Evolutionary conservation across 495 filamentous ascomycete genomes (phyloP).

Genomic region (Xylaria intraflava): DNA sequence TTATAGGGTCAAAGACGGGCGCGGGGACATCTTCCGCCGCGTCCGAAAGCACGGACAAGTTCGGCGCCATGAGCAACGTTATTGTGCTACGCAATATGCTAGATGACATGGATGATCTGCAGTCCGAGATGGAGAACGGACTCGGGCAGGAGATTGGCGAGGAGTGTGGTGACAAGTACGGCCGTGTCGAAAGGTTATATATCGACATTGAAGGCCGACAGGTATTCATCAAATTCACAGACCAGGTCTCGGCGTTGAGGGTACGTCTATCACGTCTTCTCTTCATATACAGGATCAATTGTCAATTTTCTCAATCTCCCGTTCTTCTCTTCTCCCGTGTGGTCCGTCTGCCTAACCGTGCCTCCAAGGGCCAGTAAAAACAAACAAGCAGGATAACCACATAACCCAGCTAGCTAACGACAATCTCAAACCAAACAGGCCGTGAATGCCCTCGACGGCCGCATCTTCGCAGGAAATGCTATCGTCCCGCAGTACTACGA

Average conservation of each 20-base stretch:
- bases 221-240: conserved; percentile 90
- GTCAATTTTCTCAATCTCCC: neutral
- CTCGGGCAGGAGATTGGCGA: conserved; percentile 92
- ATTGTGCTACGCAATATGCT: conserved; percentile 76
- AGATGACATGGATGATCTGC: conserved; percentile 59
- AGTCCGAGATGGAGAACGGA: conserved; percentile 64
- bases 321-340: neutral
- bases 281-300: neutral
- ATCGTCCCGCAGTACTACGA: conserved; percentile 77
- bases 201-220: conserved; percentile 52
- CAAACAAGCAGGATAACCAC: too few species aligned
- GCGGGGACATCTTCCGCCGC: conserved; percentile 13
- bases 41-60: conserved; percentile 38
- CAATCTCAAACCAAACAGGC: conserved; percentile 50
- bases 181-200: conserved; percentile 74
- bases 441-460: conserved; percentile 77
- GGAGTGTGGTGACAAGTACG: conserved; percentile 85
- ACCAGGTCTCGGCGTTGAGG: conserved; percentile 68
- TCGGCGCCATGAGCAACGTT: conserved; percentile 72
- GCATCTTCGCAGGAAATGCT: conserved; percentile 77
- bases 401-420: neutral
- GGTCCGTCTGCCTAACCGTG: neutral
- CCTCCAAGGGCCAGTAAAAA: neutral
- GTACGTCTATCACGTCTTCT: conserved; percentile 35
- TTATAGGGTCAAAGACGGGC: conserved; percentile 53